Evolutionary conservation across 495 filamentous ascomycete genomes (phyloP), one percentile per base, ranked within the genome.

Genomic region (Xylaria palmicola): DNA sequence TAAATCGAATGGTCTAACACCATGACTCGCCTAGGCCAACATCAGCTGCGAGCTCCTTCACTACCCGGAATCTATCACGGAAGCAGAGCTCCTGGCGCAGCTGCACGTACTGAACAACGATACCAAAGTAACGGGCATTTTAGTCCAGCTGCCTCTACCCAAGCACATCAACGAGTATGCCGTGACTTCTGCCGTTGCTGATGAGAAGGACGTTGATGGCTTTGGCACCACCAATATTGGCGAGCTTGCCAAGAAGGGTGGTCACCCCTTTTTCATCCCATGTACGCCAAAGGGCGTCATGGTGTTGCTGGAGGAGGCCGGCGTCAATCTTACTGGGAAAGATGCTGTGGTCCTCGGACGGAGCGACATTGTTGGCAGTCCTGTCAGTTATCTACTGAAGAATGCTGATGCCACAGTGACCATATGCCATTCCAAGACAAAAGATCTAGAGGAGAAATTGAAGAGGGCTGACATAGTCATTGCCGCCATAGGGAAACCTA

Each of bases 211-310:
- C 83, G 94, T 98, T 29, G 94, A 98, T 79, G 94, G 94, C 59
- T 98, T 98, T 72, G 93, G 95, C 40, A 86, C 90, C 29, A 80
- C 83, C 63, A 98, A 97, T 74, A 96, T 98, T 68, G 94, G 94
- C 54, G 92, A 97, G 72, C 83, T 98, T 63, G 92, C 95, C 56
- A 98, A 98, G 82, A 87, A 91, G 61, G 91, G 94, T 41, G 93
- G 93, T 17, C 81, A 81, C 49, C 95, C 94, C 20, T 81, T 90
- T 36, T 98, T 98, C 74, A 84, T 86, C 55, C 94, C 94, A 40
- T 98, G 94, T 79, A 98, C 94, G 2, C 95, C 94, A 8, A 92
- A 97, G 77, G 94, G 94, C 62, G 90, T 98, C 59, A 98, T 98
- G 92, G 90, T 90, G 37, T 83, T 98, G 62, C 79, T 98, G 40